Conservation (phyloP, 257 asterid species). For the Nicotiana noctiflora region DNA sequence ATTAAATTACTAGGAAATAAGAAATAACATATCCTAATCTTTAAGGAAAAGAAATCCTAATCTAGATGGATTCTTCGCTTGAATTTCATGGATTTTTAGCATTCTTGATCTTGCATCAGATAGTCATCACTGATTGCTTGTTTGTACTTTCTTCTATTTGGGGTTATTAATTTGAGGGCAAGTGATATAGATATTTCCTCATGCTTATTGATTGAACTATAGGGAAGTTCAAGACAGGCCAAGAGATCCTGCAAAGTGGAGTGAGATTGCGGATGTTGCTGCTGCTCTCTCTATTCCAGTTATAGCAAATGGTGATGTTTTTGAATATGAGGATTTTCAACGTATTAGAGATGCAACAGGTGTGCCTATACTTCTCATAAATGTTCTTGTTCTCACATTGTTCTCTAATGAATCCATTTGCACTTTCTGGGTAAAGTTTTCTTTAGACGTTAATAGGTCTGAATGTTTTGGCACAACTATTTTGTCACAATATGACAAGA, state of each 20-base stretch:
- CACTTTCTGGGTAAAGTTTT: background rate
- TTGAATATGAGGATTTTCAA: slow-evolving; percentile 73
- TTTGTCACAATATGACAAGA: background rate
- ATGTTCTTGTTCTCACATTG: background rate
- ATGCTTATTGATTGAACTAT: slow-evolving; percentile 7
- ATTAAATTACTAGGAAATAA: no score
- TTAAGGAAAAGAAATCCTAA: no score
- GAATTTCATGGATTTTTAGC: no score
- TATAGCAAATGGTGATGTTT: slow-evolving; percentile 92
- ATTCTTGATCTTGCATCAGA: no score
- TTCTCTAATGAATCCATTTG: background rate
- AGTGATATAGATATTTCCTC: slow-evolving; percentile 1
- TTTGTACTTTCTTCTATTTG: background rate
- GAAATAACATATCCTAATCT: no score
- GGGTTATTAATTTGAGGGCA: background rate
- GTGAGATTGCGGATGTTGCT: slow-evolving; percentile 81
- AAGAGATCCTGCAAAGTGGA: slow-evolving; percentile 95
- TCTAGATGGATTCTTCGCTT: no score
- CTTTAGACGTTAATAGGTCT: background rate
- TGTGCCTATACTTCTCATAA: slow-evolving; percentile 13
- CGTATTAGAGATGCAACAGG: slow-evolving; percentile 80
- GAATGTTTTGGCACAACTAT: background rate
- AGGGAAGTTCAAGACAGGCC: slow-evolving; percentile 96
- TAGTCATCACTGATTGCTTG: background rate
- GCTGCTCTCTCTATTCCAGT: slow-evolving; percentile 86